Conservation (phyloP, 345 rosid genomes). For the Adansonia digitata region DNA sequence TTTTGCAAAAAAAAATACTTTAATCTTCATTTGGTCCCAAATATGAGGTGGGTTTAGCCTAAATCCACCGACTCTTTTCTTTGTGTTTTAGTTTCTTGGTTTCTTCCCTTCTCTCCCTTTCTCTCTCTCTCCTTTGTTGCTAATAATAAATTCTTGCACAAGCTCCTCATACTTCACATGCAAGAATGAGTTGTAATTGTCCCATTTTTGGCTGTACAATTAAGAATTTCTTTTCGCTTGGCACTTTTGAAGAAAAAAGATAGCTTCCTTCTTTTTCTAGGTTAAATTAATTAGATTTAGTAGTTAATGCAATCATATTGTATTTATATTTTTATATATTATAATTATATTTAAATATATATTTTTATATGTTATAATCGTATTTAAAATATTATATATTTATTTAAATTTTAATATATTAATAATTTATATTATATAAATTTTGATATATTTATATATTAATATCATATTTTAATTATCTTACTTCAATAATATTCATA, state of each 20-base stretch:
- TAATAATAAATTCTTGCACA: conserved; percentile 1
- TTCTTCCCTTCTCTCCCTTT: neutral
- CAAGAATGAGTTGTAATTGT: conserved; percentile 24
- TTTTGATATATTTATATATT: no score
- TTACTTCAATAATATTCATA: no score
- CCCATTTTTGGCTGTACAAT: neutral
- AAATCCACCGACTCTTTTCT: conserved; percentile 6
- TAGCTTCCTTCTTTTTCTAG: neutral
- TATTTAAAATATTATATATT: no score
- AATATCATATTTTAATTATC: no score
- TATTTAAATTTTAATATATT: no score
- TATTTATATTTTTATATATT: no score
- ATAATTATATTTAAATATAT: no score
- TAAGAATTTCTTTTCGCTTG: neutral
- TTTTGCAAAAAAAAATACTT: neutral
- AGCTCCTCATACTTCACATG: conserved; percentile 19
- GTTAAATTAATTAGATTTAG: no score
- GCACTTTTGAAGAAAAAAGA: neutral
- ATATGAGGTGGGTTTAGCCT: neutral
- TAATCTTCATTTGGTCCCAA: neutral
- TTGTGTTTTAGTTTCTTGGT: conserved; percentile 9
- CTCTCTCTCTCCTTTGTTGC: neutral
- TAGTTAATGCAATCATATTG: no score
- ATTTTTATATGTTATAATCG: no score
- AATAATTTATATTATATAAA: no score